Conservation (phyloP, 192 early-diverging fungal species). For the Martensiomyces pterosporus region DNA sequence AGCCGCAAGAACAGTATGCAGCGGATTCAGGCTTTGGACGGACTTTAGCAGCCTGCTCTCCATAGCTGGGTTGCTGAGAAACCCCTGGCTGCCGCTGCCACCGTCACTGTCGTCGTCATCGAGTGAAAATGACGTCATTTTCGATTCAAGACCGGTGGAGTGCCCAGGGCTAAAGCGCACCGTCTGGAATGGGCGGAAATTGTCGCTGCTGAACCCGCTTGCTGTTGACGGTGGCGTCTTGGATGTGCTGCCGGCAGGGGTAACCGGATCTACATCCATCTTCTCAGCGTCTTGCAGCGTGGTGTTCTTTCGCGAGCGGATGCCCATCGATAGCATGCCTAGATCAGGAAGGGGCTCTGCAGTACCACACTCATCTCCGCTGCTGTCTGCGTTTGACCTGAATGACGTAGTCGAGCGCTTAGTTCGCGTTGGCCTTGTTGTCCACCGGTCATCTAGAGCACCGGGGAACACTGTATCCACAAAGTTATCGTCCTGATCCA, state of each 20-base stretch:
- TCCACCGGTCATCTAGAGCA: slow-evolving; percentile 1
- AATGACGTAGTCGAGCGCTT: not conserved
- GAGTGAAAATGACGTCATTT: slow-evolving; percentile 37
- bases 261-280: slow-evolving; percentile 29
- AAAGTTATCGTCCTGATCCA: slow-evolving; percentile 36
- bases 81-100: slow-evolving; percentile 36
- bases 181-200: slow-evolving; percentile 36
- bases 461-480: slow-evolving; percentile 10
- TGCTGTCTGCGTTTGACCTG: slow-evolving; percentile 1
- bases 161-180: slow-evolving; percentile 16
- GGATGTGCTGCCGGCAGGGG: too few relatives aligned
- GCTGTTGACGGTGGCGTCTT: too few relatives aligned
- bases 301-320: not conserved
- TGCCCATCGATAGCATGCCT: slow-evolving; percentile 15
- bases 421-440: not conserved
- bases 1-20: not conserved
- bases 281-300: slow-evolving; percentile 5
- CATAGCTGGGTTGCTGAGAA: slow-evolving; percentile 30
- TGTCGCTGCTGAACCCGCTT: too few relatives aligned
- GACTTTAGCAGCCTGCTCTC: slow-evolving; percentile 18
- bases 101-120: slow-evolving; percentile 15
- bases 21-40: slow-evolving; percentile 4
- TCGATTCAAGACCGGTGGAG: slow-evolving; percentile 38
- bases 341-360: slow-evolving; percentile 5
- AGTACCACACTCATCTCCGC: slow-evolving; percentile 18